These are phyloP conservation scores for Euphorbia lathyris DNA, from an alignment of 345 rosid species.

Conservation along the genomic window DNA sequence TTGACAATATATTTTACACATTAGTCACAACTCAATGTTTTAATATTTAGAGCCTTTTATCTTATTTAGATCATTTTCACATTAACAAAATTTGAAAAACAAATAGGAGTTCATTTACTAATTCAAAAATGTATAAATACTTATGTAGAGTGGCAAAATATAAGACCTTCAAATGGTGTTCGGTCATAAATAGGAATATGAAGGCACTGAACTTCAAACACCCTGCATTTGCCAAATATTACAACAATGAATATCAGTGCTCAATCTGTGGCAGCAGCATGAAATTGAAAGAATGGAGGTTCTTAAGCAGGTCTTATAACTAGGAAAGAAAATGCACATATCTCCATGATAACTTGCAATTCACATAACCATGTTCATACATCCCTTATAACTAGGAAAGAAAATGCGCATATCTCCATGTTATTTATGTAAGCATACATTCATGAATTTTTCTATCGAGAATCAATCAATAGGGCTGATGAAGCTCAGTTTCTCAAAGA, in stretches of 20 bases:
- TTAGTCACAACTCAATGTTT: background rate
- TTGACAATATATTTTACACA: background rate
- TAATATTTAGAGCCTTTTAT: background rate
- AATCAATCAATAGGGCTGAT: background rate
- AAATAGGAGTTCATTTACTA: background rate
- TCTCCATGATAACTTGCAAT: background rate
- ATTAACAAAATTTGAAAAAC: background rate
- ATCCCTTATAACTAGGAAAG: background rate
- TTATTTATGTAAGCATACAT: no score
- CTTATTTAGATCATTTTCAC: no score
- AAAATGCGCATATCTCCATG: background rate
- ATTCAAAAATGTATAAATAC: background rate
- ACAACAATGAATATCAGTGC: background rate
- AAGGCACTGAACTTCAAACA: conserved; percentile 74
- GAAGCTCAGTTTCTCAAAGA: background rate
- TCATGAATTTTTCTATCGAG: background rate
- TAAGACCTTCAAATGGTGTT: conserved; percentile 67
- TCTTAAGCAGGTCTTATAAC: background rate
- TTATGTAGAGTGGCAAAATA: background rate
- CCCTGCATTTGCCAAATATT: conserved; percentile 44
- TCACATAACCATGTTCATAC: no score
- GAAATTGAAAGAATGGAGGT: background rate
- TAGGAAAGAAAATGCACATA: background rate
- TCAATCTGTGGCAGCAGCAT: background rate
- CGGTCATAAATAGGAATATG: conserved; percentile 74